Evolutionary conservation across 1,284 basidiomycete genomes (phyloP), one percentile per base, ranked within the genome.

Genomic region (Wolfiporia cocos): DNA sequence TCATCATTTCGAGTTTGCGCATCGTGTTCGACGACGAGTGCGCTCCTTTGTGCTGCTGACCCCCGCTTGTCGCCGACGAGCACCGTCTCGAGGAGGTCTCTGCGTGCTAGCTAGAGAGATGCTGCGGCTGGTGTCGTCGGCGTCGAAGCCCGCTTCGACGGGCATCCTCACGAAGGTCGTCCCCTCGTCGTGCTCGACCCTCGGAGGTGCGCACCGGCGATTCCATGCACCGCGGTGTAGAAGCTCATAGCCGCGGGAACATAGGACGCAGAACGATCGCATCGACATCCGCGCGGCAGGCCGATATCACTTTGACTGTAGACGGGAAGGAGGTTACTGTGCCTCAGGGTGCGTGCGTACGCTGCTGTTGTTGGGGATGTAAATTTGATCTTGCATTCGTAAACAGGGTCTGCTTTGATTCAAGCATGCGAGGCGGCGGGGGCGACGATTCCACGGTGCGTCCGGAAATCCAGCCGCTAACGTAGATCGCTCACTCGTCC

Each of bases 281-380:
- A 12, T 83, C 86, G 23, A 76, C 81, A 2, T 73, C 82, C 17
- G 62, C 71, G 41, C 71, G 78, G 51, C 73, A 73, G 55, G 86
- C 86, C 35, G 89, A 93, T 57, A 83, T 94, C 51, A 93, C 91
- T 32, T 69, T 95, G 28, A 94, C 91, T 2, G 81, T 94, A 35
- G 91, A 95, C 64, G 92, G 92, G 53, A 93, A 92, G 69, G 86
- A 92, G 69, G 89, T 95, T 22, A 92, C 90, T 11, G 92, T 95
- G 37, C 91, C 92, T 19, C 87, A 91, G 67, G 91, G 89, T 88
- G 64, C 57, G 65, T 55, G 42, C 45, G 35, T 4, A 26, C 17
- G n/a, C n/a, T n/a, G n/a, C n/a, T n/a, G n/a, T n/a, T n/a, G n/a
- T n/a, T n/a, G 7, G 5, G 4, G 9, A 26, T 15, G 3, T 15